Conservation (phyloP, 345 rosid species). For the Eucalyptus microcorys region DNA sequence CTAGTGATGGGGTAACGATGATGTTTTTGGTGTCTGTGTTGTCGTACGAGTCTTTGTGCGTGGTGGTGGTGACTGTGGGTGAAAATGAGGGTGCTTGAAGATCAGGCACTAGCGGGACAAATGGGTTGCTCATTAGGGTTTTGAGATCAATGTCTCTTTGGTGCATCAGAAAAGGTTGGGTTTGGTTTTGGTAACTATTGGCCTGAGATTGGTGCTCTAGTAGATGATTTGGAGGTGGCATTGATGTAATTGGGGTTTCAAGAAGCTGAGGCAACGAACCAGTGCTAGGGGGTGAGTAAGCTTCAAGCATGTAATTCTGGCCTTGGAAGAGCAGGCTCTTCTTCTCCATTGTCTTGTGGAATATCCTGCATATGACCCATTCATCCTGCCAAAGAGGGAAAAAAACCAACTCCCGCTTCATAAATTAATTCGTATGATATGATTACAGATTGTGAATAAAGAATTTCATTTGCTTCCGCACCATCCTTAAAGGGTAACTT, state of each 20-base stretch:
- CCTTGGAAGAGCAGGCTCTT: slow-evolving; percentile 20
- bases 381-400: slow-evolving; percentile 52
- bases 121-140: slow-evolving; percentile 15
- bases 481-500: background rate
- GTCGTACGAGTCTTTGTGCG: background rate
- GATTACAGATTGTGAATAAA: background rate
- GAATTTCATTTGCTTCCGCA: background rate
- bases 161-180: slow-evolving; percentile 14
- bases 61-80: background rate
- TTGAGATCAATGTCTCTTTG: slow-evolving; percentile 29
- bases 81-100: background rate
- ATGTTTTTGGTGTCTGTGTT: background rate
- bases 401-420: background rate
- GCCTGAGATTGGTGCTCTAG: slow-evolving; percentile 20
- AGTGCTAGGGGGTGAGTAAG: background rate
- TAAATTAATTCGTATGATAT: background rate
- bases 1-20: slow-evolving; percentile 2
- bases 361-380: slow-evolving; percentile 92
- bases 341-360: slow-evolving; percentile 64
- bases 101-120: slow-evolving; percentile 16
- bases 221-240: background rate
- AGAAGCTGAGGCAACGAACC: slow-evolving; percentile 35
- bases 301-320: slow-evolving; percentile 3
- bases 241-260: slow-evolving; percentile 22
- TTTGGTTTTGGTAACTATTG: background rate